Evolutionary conservation across 208 protist species (phyloP).

Genomic region (Leishmania turanica): DNA sequence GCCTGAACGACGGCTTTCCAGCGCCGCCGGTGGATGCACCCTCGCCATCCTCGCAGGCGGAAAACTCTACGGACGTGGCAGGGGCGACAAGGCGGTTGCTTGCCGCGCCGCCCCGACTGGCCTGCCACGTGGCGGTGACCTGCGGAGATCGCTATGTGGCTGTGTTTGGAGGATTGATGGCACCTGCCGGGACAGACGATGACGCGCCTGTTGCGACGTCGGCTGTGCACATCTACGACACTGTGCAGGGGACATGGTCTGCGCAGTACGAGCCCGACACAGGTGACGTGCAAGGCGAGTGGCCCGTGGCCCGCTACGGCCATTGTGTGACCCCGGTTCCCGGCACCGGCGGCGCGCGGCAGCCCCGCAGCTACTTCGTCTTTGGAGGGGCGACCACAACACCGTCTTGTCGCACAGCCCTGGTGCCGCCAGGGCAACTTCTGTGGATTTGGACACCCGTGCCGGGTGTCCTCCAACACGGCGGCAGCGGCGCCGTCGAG

Average conservation of each 20-base stretch:
- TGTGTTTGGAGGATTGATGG: slow-evolving; percentile 49
- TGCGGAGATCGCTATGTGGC: slow-evolving; percentile 38
- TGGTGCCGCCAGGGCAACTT: slow-evolving; percentile 47
- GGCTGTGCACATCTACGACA: slow-evolving; percentile 48
- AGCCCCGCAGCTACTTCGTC: slow-evolving; percentile 27
- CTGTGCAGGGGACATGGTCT: slow-evolving; percentile 35
- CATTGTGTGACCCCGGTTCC: slow-evolving; percentile 47
- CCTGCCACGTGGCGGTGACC: slow-evolving; percentile 52
- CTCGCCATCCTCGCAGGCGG: neutral
- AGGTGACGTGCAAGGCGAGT: slow-evolving; percentile 13
- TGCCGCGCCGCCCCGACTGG: slow-evolving; percentile 34
- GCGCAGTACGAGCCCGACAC: neutral
- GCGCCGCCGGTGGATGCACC: slow-evolving; percentile 18
- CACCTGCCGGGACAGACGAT: neutral
- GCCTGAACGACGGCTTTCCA: slow-evolving; percentile 17
- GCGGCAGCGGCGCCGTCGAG: neutral
- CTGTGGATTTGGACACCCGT: slow-evolving; percentile 59
- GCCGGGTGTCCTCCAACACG: neutral
- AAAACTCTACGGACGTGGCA: neutral
- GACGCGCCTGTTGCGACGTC: slow-evolving; percentile 29
- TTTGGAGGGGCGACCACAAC: slow-evolving; percentile 27
- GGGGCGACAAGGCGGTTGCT: neutral
- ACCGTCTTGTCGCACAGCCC: slow-evolving; percentile 3
- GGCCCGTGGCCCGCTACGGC: slow-evolving; percentile 62
- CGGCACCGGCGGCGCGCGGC: slow-evolving; percentile 30